Conservation (phyloP, 768 basidiomycete genomes). For the Strobilomyces confusus region DNA sequence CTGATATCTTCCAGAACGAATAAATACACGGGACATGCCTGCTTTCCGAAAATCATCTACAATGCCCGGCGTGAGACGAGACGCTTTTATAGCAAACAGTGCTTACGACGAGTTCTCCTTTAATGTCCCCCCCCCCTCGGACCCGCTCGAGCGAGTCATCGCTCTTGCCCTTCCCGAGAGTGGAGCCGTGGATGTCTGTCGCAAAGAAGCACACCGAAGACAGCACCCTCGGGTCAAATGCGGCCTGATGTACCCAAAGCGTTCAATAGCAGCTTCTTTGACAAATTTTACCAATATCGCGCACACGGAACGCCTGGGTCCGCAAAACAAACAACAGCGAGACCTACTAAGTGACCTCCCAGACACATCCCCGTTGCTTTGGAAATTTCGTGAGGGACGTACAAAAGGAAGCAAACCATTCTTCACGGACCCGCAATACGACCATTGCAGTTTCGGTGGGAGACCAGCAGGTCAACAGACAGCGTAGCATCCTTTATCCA, state of each 20-base stretch:
- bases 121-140: constrained; percentile 72
- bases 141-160: constrained; percentile 81
- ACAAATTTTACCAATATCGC: constrained; percentile 9
- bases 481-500: constrained; percentile 66
- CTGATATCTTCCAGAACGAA: neutral
- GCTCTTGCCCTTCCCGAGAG: constrained; percentile 78
- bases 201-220: constrained; percentile 93
- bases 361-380: constrained; percentile 88
- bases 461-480: constrained; percentile 68
- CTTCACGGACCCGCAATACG: constrained; percentile 73
- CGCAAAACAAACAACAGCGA: neutral
- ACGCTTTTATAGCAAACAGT: neutral
- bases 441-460: constrained; percentile 83
- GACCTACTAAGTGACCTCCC: constrained; percentile 74
- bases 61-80: neutral
- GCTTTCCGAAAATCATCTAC: constrained; percentile 94
- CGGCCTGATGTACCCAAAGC: constrained; percentile 49
- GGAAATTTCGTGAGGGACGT: constrained; percentile 3
- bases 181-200: constrained; percentile 87
- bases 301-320: constrained; percentile 50
- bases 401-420: neutral
- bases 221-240: constrained; percentile 80
- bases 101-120: constrained; percentile 81
- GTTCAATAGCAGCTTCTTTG: neutral
- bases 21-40: constrained; percentile 41